Evolutionary conservation across 106 monocot species (phyloP), one percentile per base, ranked within the genome.

Genomic region (Hemerocallis citrina): DNA sequence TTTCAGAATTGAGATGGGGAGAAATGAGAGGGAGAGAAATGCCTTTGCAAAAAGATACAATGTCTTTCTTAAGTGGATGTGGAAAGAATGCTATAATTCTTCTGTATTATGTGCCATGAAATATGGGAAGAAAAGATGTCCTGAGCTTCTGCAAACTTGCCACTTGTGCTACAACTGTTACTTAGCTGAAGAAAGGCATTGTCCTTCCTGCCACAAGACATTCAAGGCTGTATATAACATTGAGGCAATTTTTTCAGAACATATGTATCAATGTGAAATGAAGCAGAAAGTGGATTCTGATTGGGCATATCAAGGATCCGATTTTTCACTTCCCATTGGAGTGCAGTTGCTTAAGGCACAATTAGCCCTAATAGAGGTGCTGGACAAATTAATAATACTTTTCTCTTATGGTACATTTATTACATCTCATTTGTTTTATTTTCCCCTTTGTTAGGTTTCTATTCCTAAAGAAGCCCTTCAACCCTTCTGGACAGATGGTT

Each of bases 391-490:
- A 45, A n/a, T 63, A 20, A 24, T 57, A 19, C 29, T 12, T 44
- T n/a, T n/a, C n/a, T n/a, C n/a, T n/a, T 24, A n/a, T n/a, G n/a
- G n/a, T n/a, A n/a, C n/a, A n/a, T n/a, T n/a, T n/a, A n/a, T n/a
- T n/a, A n/a, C n/a, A n/a, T n/a, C 39, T 35, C 37, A 22, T 16
- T 57, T 47, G 3, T n/a, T 50, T 23, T 23, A 23, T 3, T 38
- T 4, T 51, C 11, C 19, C 45, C 19, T 62, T 78, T 74, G 45
- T 65, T n/a, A 99, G 98, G 98, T 70, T 7, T 92, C 85, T 2
- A 71, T 99, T 73, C 98, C 98, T 57, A 61, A 55, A 22, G 92
- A 92, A 67, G 88, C 98, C 59, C 87, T 99, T 77, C 81, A 85
- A 62, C 55, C 77, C 31, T 85, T 75, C 61, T 99, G 98, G 98